Percentiles rank a stretch among this genome's conserved stretches.
Evolutionary conservation across 1,284 basidiomycete species (phyloP).

Genomic region (Bondarzewia mesenterica): DNA sequence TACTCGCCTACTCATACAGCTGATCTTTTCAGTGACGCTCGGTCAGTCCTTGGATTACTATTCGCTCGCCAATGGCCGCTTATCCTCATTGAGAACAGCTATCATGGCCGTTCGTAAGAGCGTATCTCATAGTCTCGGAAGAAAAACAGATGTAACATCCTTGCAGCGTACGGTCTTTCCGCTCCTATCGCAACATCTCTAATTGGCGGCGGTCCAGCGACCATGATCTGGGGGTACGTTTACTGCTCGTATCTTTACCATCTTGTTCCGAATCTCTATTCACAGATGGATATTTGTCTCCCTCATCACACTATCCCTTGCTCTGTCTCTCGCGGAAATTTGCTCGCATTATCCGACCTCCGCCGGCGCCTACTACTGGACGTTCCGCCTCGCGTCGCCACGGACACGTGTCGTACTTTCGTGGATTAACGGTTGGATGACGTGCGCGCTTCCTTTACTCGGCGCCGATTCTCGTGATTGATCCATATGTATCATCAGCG

Average conservation of each 20-base stretch:
- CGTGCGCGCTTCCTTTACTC: no score
- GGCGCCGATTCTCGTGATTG: no score
- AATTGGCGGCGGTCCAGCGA: constrained; percentile 41
- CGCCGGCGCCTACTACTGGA: constrained; percentile 53
- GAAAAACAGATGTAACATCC: constrained; percentile 4
- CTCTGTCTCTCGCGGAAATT: constrained; percentile 46
- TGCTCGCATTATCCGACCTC: constrained; percentile 50
- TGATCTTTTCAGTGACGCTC: constrained; percentile 4
- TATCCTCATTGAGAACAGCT: neutral
- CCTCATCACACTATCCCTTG: constrained; percentile 33
- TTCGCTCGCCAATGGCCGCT: no score
- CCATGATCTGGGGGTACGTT: constrained; percentile 44
- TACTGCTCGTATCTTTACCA: neutral
- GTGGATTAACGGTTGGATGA: constrained; percentile 54
- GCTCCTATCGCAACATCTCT: constrained; percentile 48
- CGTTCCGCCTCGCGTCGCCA: constrained; percentile 39
- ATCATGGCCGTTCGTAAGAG: constrained; percentile 7
- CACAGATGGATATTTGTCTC: constrained; percentile 41
- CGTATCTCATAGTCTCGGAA: neutral
- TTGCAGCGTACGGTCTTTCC: constrained; percentile 39
- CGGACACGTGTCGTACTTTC: constrained; percentile 33
- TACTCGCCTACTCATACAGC: neutral
- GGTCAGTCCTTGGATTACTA: neutral
- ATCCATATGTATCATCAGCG: no score
- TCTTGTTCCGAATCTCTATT: no score